A percentile compares a stretch with the other conserved stretches of the same genome.
Evolutionary conservation across 805 yeast species (phyloP).

Genomic region (Osmozyma mogii): DNA sequence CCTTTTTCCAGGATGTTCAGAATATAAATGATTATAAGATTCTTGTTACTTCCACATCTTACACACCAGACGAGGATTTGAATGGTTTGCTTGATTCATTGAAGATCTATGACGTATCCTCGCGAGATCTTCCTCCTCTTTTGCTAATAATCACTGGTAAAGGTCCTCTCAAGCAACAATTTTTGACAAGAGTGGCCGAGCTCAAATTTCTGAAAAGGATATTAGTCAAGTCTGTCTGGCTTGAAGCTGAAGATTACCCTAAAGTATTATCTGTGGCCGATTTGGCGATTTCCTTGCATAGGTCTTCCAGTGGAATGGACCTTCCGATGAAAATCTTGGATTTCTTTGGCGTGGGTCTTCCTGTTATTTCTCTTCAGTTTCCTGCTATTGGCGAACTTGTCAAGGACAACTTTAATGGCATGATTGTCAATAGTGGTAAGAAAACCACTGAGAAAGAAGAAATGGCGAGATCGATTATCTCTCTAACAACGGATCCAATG

Average conservation of each 20-base stretch:
- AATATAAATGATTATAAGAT: conserved; percentile 41
- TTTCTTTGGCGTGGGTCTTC: conserved; percentile 92
- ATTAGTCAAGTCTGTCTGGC: conserved; percentile 63
- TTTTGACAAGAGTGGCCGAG: conserved; percentile 38
- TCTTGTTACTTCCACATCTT: conserved; percentile 84
- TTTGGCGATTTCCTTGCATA: conserved; percentile 82
- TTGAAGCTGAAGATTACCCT: conserved; percentile 74
- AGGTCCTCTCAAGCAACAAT: conserved; percentile 69
- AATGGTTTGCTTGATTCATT: conserved; percentile 61
- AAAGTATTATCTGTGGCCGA: conserved; percentile 68
- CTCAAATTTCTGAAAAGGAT: conserved; percentile 42
- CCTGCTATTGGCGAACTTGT: conserved; percentile 77
- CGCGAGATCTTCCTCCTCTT: conserved; percentile 35
- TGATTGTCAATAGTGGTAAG: conserved; percentile 27
- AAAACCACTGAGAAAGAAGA: conserved; percentile 15
- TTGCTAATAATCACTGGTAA: conserved; percentile 89
- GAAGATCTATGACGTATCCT: conserved; percentile 41
- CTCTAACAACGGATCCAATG: conserved; percentile 21
- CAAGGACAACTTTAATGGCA: conserved; percentile 60
- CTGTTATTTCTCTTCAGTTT: conserved; percentile 73
- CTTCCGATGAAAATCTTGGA: conserved; percentile 97
- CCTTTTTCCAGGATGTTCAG: conserved; percentile 17
- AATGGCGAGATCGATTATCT: conserved; percentile 16
- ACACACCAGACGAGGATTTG: conserved; percentile 94
- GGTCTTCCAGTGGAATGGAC: conserved; percentile 88